A percentile compares a stretch with the other conserved stretches of the same genome.
These are phyloP conservation scores for Parafenestella ontariensis DNA, from an alignment of 2,329 filamentous ascomycete genomes.

Conservation along the genomic window DNA sequence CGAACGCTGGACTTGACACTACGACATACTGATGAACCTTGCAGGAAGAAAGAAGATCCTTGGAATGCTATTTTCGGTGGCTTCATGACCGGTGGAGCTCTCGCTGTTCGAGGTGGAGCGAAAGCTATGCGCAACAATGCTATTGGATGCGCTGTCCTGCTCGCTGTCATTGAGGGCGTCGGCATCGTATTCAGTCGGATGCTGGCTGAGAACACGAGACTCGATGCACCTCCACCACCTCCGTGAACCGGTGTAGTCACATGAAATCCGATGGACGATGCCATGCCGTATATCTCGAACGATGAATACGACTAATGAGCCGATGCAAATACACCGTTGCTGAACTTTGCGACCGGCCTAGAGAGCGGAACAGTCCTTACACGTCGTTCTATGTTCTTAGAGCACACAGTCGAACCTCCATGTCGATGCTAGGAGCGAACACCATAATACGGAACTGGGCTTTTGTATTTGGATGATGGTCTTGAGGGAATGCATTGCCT, in stretches of 20 bases:
- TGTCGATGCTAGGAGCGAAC: not conserved
- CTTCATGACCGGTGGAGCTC: slow-evolving; percentile 85
- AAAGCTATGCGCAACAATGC: slow-evolving; percentile 93
- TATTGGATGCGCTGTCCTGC: slow-evolving; percentile 90
- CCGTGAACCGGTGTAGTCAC: not conserved
- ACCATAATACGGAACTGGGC: not conserved
- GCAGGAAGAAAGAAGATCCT: slow-evolving; percentile 88
- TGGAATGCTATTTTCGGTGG: slow-evolving; percentile 97
- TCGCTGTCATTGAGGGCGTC: slow-evolving; percentile 95
- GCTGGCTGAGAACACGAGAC: slow-evolving; percentile 84
- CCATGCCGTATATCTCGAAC: not conserved
- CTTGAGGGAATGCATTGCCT: not conserved
- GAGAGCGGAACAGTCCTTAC: not conserved
- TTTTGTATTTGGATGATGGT: not conserved
- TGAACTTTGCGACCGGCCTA: not conserved
- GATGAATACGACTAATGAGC: not conserved
- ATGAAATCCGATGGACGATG: not conserved
- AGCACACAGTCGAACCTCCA: not conserved
- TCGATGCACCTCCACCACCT: slow-evolving; percentile 65
- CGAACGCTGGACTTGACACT: not conserved
- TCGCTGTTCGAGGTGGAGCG: slow-evolving; percentile 89
- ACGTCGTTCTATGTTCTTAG: no score
- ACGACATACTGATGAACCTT: not conserved
- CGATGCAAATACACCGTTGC: not conserved
- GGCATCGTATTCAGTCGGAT: slow-evolving; percentile 93